Evolutionary conservation across 352 stramenopile genomes (phyloP).

Genomic region (Albugo laibachii): DNA sequence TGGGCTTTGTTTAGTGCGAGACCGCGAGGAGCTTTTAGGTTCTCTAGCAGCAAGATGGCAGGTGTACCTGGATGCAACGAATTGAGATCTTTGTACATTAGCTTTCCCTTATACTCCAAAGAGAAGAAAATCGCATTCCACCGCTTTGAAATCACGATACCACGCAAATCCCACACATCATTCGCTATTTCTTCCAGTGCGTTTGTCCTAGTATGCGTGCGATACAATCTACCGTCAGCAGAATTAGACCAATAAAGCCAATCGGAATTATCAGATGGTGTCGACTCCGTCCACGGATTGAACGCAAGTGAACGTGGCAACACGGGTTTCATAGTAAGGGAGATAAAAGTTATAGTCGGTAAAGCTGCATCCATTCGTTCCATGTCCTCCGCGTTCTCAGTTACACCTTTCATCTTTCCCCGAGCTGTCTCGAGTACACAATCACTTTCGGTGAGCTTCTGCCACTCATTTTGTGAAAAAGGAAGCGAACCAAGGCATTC

Average conservation of each 20-base stretch:
- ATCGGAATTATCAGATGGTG: slow-evolving; percentile 11
- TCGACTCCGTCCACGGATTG: background rate
- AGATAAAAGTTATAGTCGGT: slow-evolving; percentile 27
- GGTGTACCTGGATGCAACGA: background rate
- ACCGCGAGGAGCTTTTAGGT: slow-evolving; percentile 26
- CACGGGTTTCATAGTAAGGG: slow-evolving; percentile 15
- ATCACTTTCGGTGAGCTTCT: slow-evolving; percentile 11
- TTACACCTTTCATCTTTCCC: slow-evolving; percentile 24
- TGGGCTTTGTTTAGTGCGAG: slow-evolving; percentile 16
- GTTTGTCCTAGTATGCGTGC: slow-evolving; percentile 22
- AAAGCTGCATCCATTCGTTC: slow-evolving; percentile 17
- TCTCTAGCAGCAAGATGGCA: slow-evolving; percentile 12
- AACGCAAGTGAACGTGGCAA: slow-evolving; percentile 27
- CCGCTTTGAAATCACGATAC: slow-evolving; percentile 13
- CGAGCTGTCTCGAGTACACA: slow-evolving; percentile 27
- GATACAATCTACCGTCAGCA: slow-evolving; percentile 35
- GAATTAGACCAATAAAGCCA: slow-evolving; percentile 63
- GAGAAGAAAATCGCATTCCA: slow-evolving; percentile 22
- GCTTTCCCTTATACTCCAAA: slow-evolving; percentile 32
- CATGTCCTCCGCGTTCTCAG: slow-evolving; percentile 28
- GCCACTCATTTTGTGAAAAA: background rate
- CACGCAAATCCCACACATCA: slow-evolving; percentile 27
- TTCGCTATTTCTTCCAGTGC: slow-evolving; percentile 21
- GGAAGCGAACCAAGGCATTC: slow-evolving; percentile 25
- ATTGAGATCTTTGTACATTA: slow-evolving; percentile 10